Conservation (phyloP, 352 stramenopile species). For the Phytophthora fragariaefolia region DNA sequence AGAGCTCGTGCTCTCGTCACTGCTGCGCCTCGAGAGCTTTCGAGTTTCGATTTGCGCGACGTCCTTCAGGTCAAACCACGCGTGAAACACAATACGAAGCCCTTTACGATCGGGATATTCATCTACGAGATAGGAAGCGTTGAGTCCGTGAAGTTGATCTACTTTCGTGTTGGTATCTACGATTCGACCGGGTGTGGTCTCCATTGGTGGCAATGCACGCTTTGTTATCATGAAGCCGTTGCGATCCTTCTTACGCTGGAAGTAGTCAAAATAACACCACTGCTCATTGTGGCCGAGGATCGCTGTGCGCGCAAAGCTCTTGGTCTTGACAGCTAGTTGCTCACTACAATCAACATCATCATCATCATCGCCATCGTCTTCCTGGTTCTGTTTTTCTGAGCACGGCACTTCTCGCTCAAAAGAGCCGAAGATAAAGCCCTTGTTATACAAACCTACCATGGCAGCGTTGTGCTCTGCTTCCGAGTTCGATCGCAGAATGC, state of each 20-base stretch:
- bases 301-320: slow-evolving; percentile 22
- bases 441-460: slow-evolving; percentile 37
- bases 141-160: slow-evolving; percentile 40
- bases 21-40: neutral
- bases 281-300: slow-evolving; percentile 26
- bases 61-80: slow-evolving; percentile 15
- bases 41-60: neutral
- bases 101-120: slow-evolving; percentile 21
- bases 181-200: slow-evolving; percentile 16
- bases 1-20: neutral
- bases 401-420: slow-evolving; percentile 20
- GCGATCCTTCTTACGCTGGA: slow-evolving; percentile 17
- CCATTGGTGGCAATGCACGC: slow-evolving; percentile 13
- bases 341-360: neutral
- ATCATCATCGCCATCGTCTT: neutral
- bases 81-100: slow-evolving; percentile 41
- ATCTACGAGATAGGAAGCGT: slow-evolving; percentile 32
- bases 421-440: slow-evolving; percentile 38
- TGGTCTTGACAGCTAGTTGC: slow-evolving; percentile 37
- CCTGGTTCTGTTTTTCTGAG: neutral
- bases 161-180: slow-evolving; percentile 19
- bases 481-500: slow-evolving; percentile 19
- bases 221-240: slow-evolving; percentile 34
- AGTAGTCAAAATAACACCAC: slow-evolving; percentile 33
- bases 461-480: slow-evolving; percentile 25